Evolutionary conservation across 768 basidiomycete genomes (phyloP).

Genomic region (Agaricus subrufescens): DNA sequence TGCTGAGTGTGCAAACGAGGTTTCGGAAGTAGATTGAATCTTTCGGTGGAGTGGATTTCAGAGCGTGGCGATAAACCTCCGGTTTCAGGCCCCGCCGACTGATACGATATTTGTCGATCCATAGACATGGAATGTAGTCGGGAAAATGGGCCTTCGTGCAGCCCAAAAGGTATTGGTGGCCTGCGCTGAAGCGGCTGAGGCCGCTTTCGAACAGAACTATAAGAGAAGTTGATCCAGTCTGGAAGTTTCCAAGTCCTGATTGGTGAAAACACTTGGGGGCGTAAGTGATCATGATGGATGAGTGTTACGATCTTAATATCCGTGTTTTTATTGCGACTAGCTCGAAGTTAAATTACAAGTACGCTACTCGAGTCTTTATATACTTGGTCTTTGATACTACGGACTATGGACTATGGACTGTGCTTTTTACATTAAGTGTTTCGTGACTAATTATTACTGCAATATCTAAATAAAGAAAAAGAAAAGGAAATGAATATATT

Average conservation of each 20-base stretch:
- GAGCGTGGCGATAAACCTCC: background rate
- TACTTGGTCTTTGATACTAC: no score
- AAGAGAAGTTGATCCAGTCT: conserved; percentile 51
- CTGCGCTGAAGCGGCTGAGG: conserved; percentile 33
- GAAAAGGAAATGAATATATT: no score
- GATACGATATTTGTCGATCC: background rate
- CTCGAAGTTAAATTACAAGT: no score
- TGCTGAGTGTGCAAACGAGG: conserved; percentile 7
- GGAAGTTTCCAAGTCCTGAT: conserved; percentile 50
- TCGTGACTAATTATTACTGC: no score
- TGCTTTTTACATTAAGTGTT: no score
- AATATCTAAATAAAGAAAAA: no score
- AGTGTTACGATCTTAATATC: conserved; percentile 17
- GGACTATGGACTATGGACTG: no score
- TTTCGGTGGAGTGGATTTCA: conserved; percentile 9
- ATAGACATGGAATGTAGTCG: conserved; percentile 1
- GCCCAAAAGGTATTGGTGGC: conserved; percentile 49
- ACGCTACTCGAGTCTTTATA: no score
- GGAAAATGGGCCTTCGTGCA: conserved; percentile 23
- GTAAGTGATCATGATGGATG: conserved; percentile 8
- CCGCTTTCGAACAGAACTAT: conserved; percentile 42
- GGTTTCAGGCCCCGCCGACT: background rate
- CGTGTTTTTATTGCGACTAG: no score
- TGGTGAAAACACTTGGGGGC: conserved; percentile 16
- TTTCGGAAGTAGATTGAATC: conserved; percentile 10